Base-by-base conservation (phyloP, 192 early-diverging fungal genomes). In the Allomyces javanicus region DNA sequence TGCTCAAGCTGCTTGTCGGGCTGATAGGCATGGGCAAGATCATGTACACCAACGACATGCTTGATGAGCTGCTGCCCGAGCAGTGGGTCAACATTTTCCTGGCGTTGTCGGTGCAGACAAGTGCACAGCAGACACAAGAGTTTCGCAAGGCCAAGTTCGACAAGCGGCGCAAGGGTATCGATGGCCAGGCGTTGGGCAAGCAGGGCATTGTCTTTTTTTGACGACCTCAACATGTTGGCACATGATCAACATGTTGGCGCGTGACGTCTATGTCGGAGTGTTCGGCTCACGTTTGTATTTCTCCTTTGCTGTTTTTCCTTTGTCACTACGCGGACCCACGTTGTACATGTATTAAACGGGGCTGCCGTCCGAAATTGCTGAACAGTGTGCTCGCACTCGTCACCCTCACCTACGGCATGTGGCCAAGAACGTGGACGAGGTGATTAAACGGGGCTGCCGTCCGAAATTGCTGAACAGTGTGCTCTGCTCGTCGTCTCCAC, bases 21-120 rank as follows among this genome's bases (percentile, higher is more conserved):
- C 96, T 96, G 66, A 96, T 96, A 6, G 97, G 97, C 27, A 93
- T 90, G 25, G 96, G 95, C 72, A 98, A 99, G 79, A 99, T 93
- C 40, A 99, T 98, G 97, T 97, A 96, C 9, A 73, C 98, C 33
- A 89, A 97, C 73, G 85, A 90, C 64, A 92, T 93, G 3, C 78
- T 99, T 62, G 87, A 96, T 21, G 90, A 89, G 68, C 74, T 96
- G 44, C 85, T 91, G 81, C 92, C 98, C 72, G 95, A 98, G 3
- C 91, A 91, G 3, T 92, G 89, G 69, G 88, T 98, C 64, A 99
- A 98, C 73, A 98, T 99, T 72, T 97, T 94, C 26, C 90, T 92
- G 72, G 94, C 93, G 10, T 96, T 96, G 1, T 92, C 91, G 3
- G 92, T 93, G 0, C 94, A 94, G 72, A 76, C 96, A 68, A 87